Percentiles rank a stretch among this genome's conserved stretches.
phyloP scores from a whole-genome alignment of 768 basidiomycete species.

The Clathrus columnatus region DNA sequence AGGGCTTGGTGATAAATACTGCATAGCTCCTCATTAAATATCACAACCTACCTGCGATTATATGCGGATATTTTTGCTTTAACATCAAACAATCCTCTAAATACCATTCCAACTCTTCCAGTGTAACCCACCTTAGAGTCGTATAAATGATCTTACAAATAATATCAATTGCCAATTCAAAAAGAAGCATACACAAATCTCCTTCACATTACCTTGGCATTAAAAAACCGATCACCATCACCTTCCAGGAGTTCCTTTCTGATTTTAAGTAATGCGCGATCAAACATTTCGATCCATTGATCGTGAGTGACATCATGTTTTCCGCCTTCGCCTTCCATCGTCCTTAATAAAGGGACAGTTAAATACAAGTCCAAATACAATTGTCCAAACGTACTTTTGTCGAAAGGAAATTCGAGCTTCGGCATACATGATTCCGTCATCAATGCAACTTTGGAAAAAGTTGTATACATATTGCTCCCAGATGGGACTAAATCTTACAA shows the following conservation, averaged over 20 bases:
- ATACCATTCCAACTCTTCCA: conserved; percentile 53
- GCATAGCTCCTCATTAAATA: background rate
- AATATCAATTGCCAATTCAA: background rate
- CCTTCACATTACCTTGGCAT: conserved; percentile 41
- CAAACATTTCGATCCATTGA: conserved; percentile 49
- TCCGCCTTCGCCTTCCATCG: conserved; percentile 50
- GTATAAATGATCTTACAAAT: conserved; percentile 57
- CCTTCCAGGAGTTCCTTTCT: conserved; percentile 44
- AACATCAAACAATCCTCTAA: conserved; percentile 67
- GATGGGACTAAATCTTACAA: conserved; percentile 46
- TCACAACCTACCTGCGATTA: conserved; percentile 47
- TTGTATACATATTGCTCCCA: conserved; percentile 51
- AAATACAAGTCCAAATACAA: background rate
- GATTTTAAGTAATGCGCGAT: conserved; percentile 42
- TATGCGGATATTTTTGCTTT: conserved; percentile 65
- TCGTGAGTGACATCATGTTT: conserved; percentile 48
- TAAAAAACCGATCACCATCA: conserved; percentile 53
- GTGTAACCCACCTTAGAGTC: conserved; percentile 46
- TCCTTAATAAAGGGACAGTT: conserved; percentile 24
- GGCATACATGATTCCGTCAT: conserved; percentile 64
- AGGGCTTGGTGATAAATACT: background rate
- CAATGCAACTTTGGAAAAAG: conserved; percentile 53
- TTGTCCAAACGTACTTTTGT: conserved; percentile 32
- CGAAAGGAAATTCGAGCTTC: conserved; percentile 64
- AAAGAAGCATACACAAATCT: background rate